phyloP scores from a whole-genome alignment of 805 yeast species.

The Cyberlindnera maclurae region DNA sequence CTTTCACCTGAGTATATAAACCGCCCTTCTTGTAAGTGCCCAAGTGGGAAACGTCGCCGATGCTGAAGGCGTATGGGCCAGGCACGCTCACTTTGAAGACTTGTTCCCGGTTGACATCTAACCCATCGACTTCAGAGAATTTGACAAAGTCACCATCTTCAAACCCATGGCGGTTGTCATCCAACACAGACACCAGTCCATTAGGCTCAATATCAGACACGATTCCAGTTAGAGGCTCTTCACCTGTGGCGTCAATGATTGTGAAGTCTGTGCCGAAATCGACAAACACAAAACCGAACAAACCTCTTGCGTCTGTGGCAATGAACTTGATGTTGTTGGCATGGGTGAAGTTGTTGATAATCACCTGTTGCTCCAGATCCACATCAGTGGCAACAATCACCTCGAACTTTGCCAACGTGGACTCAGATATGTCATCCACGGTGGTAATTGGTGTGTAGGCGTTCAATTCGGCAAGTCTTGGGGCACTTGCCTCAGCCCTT shows the following conservation, averaged over 20 bases:
- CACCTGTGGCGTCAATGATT: conserved; percentile 83
- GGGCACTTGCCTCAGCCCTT: conserved; percentile 66
- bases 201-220: conserved; percentile 81
- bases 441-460: conserved; percentile 83
- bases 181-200: conserved; percentile 91
- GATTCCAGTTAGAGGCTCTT: conserved; percentile 82
- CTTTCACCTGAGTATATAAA: conserved; percentile 84
- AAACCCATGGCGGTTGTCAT: conserved; percentile 86
- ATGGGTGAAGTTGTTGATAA: conserved; percentile 72
- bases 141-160: conserved; percentile 89
- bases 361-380: conserved; percentile 64
- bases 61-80: conserved; percentile 92
- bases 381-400: conserved; percentile 81
- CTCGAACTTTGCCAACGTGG: conserved; percentile 52
- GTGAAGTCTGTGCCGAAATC: conserved; percentile 83
- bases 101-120: conserved; percentile 68
- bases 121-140: conserved; percentile 80
- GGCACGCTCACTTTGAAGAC: conserved; percentile 73
- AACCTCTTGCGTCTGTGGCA: conserved; percentile 75
- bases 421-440: conserved; percentile 46
- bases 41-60: conserved; percentile 45
- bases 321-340: conserved; percentile 69
- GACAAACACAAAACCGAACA: conserved; percentile 82
- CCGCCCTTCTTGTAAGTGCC: conserved; percentile 81
- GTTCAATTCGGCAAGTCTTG: conserved; percentile 74